Conservation (phyloP, 768 basidiomycete genomes). For the Mycena pura region DNA sequence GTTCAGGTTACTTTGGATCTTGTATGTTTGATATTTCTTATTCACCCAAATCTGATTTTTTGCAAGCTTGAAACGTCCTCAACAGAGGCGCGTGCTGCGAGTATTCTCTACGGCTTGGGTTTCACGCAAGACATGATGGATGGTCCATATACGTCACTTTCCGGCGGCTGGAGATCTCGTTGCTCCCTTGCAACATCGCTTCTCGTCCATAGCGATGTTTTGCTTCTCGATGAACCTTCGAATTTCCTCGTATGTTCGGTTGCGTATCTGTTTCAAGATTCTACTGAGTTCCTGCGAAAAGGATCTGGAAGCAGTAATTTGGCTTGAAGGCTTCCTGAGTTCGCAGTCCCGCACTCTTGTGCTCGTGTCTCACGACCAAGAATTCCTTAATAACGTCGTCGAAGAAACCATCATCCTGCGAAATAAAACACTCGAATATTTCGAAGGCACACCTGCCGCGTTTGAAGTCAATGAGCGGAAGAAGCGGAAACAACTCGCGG, state of each 20-base stretch:
- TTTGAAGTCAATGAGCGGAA: constrained; percentile 56
- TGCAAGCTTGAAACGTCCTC: constrained; percentile 44
- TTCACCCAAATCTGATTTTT: not conserved
- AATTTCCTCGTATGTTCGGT: constrained; percentile 46
- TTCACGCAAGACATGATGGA: constrained; percentile 50
- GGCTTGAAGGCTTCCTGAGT: constrained; percentile 59
- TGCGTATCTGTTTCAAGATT: not conserved
- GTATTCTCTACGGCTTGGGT: constrained; percentile 64
- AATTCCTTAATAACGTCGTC: constrained; percentile 63
- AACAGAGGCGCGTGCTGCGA: constrained; percentile 54
- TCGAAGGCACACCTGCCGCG: constrained; percentile 60
- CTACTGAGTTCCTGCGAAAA: not conserved
- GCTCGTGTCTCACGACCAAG: constrained; percentile 70
- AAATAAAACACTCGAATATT: constrained; percentile 57
- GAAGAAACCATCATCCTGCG: constrained; percentile 70
- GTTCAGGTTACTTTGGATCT: constrained; percentile 19
- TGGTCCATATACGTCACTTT: constrained; percentile 53
- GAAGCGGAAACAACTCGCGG: constrained; percentile 49
- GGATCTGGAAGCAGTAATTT: constrained; percentile 60
- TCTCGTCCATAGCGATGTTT: constrained; percentile 60
- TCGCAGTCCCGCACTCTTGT: constrained; percentile 57
- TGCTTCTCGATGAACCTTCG: constrained; percentile 66
- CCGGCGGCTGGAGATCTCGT: constrained; percentile 72
- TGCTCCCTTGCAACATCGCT: constrained; percentile 65
- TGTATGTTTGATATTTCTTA: not conserved